Evolutionary conservation across 139 green algal genomes (phyloP), one percentile per base, ranked within the genome.

Genomic region (Astrephomene gubernaculifera): DNA sequence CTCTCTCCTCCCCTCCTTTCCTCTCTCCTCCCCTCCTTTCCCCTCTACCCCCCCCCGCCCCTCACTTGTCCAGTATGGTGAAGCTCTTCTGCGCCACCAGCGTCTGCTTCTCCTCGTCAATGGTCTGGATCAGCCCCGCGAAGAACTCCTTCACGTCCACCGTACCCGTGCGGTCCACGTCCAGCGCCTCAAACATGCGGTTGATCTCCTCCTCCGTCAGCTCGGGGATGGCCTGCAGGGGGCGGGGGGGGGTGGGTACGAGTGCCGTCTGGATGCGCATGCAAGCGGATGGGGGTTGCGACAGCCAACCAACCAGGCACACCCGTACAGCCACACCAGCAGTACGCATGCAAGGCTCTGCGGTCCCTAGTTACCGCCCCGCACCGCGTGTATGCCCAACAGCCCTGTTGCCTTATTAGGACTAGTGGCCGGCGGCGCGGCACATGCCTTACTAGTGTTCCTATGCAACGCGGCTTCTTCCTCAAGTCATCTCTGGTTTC

Each of bases 101-200:
- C 35, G 73, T 82, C 75, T 90, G 78, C 27, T 87, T 86, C 61
- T 87, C 87, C 31, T 81, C 61, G 39, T 81, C 83, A 43, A 87
- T 89, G 71, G 83, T 88, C 39, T 88, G 87, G 29, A 93, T 78
- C 43, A 93, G 87, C 4, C 86, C 86, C 3, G 90, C 90, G 79
- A 93, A 90, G 79, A 93, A 93, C 85, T 93, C 90, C 82, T 90
- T 82, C 8, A 87, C 60, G 52, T 92, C 90, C n/a, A 93, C 87
- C 24, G 74, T 92, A 74, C 90, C 90, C 0, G 88, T 92, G 64
- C 87, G 65, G 74, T 93, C 87, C 6, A 93, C 87, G 27, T 93
- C 90, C 81, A 93, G 86, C 5, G 90, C 90, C 19, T 65, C n/a
- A 36, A 93, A 93, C 79, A 93, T 63, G 25, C 80, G 74, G 70